Evolutionary conservation across 441 rosid genomes (phyloP).

Genomic region (Gossypium gossypioides): DNA sequence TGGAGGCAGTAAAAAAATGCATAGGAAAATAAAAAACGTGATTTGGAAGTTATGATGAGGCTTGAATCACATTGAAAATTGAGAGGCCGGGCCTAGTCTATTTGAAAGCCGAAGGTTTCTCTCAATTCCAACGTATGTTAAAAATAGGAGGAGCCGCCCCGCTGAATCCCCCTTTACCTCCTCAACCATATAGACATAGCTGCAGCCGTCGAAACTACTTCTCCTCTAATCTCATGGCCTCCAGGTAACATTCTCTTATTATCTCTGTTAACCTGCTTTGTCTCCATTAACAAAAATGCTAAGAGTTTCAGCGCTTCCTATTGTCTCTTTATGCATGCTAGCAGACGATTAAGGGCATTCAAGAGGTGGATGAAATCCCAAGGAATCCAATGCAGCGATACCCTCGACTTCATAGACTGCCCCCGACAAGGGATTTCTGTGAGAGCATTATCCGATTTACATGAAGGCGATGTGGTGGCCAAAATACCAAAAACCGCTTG

Average conservation of each 20-base stretch:
- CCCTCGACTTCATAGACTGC: constrained; percentile 37
- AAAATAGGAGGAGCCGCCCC: not conserved
- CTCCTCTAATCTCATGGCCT: not conserved
- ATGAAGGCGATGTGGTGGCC: constrained; percentile 65
- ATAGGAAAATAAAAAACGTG: too few relatives aligned
- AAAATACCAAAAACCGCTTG: constrained; percentile 65
- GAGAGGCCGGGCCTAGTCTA: too few relatives aligned
- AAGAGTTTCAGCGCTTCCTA: not conserved
- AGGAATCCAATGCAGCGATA: constrained; percentile 49
- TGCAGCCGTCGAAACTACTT: not conserved
- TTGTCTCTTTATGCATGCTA: not conserved
- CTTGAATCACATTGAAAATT: too few relatives aligned
- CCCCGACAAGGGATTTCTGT: constrained; percentile 43
- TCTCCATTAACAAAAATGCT: not conserved
- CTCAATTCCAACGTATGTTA: not conserved
- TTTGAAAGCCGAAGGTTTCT: too few relatives aligned
- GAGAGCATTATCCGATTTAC: constrained; percentile 43
- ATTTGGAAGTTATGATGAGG: too few relatives aligned
- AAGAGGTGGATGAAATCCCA: constrained; percentile 74
- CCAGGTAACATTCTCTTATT: not conserved
- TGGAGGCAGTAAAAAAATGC: too few relatives aligned
- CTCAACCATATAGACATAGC: not conserved
- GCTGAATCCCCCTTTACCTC: not conserved
- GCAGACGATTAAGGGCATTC: constrained; percentile 70
- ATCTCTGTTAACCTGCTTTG: not conserved